Evolutionary conservation across 768 basidiomycete species (phyloP).

Genomic region (Mycena filopes): DNA sequence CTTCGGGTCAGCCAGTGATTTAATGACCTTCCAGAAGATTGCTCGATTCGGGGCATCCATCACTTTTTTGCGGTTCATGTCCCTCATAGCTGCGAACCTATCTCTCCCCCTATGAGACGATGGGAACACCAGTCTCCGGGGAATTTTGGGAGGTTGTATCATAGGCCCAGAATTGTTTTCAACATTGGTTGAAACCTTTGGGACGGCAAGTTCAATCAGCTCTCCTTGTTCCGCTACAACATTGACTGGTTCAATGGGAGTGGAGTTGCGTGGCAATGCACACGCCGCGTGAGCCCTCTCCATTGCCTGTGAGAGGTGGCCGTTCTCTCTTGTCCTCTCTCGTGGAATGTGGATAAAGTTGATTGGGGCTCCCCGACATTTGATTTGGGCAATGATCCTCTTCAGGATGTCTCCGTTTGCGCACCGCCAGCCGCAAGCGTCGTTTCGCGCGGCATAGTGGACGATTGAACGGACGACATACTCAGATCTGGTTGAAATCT

Average conservation of each 20-base stretch:
- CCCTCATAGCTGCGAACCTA: neutral
- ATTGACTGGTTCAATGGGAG: no score
- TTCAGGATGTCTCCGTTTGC: neutral
- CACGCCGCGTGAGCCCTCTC: neutral
- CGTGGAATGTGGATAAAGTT: neutral
- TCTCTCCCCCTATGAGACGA: neutral
- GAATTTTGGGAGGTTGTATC: neutral
- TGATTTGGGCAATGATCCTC: neutral
- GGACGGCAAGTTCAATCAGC: neutral
- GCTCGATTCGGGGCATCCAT: neutral
- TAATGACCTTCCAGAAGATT: neutral
- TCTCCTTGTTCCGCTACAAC: no score
- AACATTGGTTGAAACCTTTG: neutral
- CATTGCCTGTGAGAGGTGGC: neutral
- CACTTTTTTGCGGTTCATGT: neutral
- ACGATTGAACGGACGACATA: neutral
- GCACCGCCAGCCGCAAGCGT: constrained; percentile 1
- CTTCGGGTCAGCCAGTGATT: neutral
- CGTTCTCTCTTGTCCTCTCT: neutral
- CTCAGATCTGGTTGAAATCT: neutral
- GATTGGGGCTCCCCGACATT: neutral
- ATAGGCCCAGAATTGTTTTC: neutral
- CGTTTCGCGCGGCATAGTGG: neutral
- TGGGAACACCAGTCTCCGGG: neutral
- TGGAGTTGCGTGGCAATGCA: neutral